Evolutionary conservation across 2,329 filamentous ascomycete species (phyloP).

Genomic region (Chrysoporthe deuterocubensis): DNA sequence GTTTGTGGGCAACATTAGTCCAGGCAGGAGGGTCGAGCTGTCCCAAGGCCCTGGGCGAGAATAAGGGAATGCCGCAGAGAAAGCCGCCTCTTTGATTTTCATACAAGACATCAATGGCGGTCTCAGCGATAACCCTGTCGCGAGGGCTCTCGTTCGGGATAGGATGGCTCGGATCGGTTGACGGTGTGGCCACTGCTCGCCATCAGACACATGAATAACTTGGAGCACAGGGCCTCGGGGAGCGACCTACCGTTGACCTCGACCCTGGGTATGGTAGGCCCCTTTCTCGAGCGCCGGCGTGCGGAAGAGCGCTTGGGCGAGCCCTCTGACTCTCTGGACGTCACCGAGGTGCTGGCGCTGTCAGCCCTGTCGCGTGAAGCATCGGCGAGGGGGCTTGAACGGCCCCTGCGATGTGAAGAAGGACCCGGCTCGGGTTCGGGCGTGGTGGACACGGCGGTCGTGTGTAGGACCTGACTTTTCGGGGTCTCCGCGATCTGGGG

Average conservation of each 20-base stretch:
- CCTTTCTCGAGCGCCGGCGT: neutral
- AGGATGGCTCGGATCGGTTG: conserved; percentile 7
- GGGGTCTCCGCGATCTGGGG: conserved; percentile 5
- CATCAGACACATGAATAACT: conserved; percentile 2
- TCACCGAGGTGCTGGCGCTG: conserved; percentile 8
- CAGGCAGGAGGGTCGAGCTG: conserved; percentile 85
- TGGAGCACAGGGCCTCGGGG: neutral
- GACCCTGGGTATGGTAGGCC: conserved; percentile 14
- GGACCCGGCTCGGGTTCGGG: conserved; percentile 8
- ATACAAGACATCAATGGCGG: conserved; percentile 84
- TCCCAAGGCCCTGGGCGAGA: conserved; percentile 82
- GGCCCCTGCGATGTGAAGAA: conserved; percentile 3
- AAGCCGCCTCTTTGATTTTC: conserved; percentile 95
- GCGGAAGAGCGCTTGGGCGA: conserved; percentile 5
- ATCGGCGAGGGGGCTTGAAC: neutral
- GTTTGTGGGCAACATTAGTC: conserved; percentile 71
- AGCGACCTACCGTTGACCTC: conserved; percentile 20
- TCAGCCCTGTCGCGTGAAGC: conserved; percentile 11
- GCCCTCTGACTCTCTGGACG: conserved; percentile 14
- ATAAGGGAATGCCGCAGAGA: conserved; percentile 86
- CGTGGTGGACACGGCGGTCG: neutral
- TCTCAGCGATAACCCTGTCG: conserved; percentile 42
- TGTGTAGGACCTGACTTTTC: neutral
- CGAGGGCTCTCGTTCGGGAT: neutral
- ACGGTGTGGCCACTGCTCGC: conserved; percentile 24